Evolutionary conservation across 306 rosid genomes (phyloP).

Genomic region (Vigna mungo): DNA sequence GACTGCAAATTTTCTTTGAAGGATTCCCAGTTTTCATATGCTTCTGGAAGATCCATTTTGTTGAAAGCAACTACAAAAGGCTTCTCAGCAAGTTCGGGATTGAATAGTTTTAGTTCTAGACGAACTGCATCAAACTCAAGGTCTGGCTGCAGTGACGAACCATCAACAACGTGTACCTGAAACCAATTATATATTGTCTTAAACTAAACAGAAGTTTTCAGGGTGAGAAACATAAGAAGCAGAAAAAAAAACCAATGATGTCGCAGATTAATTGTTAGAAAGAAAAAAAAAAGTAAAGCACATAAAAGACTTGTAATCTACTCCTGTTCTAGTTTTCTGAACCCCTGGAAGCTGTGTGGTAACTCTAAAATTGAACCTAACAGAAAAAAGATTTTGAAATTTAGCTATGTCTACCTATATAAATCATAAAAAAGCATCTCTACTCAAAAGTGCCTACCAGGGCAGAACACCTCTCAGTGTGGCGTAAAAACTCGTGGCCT

Average conservation of each 20-base stretch:
- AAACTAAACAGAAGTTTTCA: conserved; percentile 20
- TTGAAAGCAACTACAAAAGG: conserved; percentile 86
- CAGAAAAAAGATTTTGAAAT: conserved; percentile 12
- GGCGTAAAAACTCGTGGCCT: conserved; percentile 94
- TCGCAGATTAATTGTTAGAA: neutral
- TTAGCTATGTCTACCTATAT: conserved; percentile 31
- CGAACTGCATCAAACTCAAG: conserved; percentile 95
- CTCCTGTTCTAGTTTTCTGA: neutral
- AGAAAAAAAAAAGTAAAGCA: neutral
- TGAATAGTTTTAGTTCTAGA: conserved; percentile 85
- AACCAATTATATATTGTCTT: conserved; percentile 37
- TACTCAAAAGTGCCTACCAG: conserved; percentile 63
- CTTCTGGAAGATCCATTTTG: conserved; percentile 99
- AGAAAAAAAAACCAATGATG: conserved; percentile 6
- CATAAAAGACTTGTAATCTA: conserved; percentile 17
- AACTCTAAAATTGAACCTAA: conserved; percentile 16
- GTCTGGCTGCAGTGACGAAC: conserved; percentile 89
- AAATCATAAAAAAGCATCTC: conserved; percentile 29
- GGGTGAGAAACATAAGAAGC: conserved; percentile 16
- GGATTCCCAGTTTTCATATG: conserved; percentile 77
- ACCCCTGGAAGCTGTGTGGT: conserved; percentile 3
- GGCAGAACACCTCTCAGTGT: conserved; percentile 95
- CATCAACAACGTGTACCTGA: conserved; percentile 92
- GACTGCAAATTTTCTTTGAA: conserved; percentile 76
- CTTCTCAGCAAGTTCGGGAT: conserved; percentile 93